Evolutionary conservation across 2,329 filamentous ascomycete genomes (phyloP).

Genomic region (Hortaea sp.): DNA sequence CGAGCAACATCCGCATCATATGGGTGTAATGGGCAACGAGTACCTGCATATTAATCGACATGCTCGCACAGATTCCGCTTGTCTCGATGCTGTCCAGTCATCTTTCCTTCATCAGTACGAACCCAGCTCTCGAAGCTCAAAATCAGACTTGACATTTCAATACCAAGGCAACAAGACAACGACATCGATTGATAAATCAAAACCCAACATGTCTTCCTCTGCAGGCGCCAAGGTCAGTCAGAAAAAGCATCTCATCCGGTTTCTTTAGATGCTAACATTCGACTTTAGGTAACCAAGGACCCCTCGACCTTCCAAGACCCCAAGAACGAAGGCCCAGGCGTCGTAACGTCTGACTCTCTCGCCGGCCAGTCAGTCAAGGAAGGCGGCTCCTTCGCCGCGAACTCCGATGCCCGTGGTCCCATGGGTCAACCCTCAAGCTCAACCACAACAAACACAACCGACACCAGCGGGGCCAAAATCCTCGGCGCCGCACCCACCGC

Average conservation of each 20-base stretch:
- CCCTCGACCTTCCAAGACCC: conserved; percentile 21
- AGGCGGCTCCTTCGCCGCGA: conserved; percentile 49
- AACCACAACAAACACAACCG: conserved; percentile 47
- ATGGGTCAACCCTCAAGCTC: conserved; percentile 41
- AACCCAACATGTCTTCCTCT: conserved; percentile 4
- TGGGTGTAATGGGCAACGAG: no score
- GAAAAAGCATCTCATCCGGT: no score
- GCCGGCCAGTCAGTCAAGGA: conserved; percentile 59
- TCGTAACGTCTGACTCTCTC: conserved; percentile 58
- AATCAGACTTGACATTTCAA: no score
- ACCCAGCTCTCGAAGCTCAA: no score
- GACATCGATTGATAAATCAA: neutral
- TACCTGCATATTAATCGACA: no score
- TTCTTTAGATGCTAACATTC: no score
- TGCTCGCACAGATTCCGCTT: no score
- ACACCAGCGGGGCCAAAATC: conserved; percentile 43
- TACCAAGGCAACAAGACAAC: no score
- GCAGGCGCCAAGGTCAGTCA: conserved; percentile 7
- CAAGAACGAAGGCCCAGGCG: conserved; percentile 53
- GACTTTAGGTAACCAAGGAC: neutral
- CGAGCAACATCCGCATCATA: no score
- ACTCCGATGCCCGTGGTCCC: conserved; percentile 47
- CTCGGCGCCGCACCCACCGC: conserved; percentile 40
- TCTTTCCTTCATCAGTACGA: no score
- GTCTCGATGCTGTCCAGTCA: no score